phyloP scores from a whole-genome alignment of 176 grass and related monocot species.

The Musa troglodytarum region DNA sequence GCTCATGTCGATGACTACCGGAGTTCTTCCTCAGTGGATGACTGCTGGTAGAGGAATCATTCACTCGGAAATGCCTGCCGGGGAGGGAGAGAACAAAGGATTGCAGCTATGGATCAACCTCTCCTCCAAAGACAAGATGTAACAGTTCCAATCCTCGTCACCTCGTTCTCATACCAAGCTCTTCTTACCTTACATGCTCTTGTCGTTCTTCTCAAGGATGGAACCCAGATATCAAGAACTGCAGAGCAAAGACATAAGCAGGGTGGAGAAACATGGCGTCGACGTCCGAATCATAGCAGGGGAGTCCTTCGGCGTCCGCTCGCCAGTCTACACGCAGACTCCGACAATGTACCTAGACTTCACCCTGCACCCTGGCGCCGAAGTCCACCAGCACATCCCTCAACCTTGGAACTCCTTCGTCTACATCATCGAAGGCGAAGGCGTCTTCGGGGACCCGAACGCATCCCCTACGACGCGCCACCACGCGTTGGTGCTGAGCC shows the following conservation, averaged over 20 bases:
- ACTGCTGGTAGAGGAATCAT: constrained; percentile 69
- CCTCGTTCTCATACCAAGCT: not conserved
- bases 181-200: no score
- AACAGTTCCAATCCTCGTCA: not conserved
- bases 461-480: constrained; percentile 17
- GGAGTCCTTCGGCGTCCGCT: constrained; percentile 68
- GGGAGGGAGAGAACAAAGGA: constrained; percentile 53
- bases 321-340: constrained; percentile 71
- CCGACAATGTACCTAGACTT: constrained; percentile 89
- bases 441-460: constrained; percentile 39
- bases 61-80: constrained; percentile 80
- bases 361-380: constrained; percentile 44
- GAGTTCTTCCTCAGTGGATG: constrained; percentile 59
- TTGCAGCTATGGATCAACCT: constrained; percentile 95
- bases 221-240: constrained; percentile 84
- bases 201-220: constrained; percentile 33
- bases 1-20: not conserved
- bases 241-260: constrained; percentile 62
- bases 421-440: constrained; percentile 80
- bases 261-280: constrained; percentile 48
- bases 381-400: constrained; percentile 47
- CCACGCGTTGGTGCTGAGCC: constrained; percentile 63
- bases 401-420: constrained; percentile 82
- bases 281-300: constrained; percentile 65
- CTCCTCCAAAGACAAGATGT: constrained; percentile 95